Conservation (phyloP, 352 stramenopile genomes). For the Elongisporangium undulatum region DNA sequence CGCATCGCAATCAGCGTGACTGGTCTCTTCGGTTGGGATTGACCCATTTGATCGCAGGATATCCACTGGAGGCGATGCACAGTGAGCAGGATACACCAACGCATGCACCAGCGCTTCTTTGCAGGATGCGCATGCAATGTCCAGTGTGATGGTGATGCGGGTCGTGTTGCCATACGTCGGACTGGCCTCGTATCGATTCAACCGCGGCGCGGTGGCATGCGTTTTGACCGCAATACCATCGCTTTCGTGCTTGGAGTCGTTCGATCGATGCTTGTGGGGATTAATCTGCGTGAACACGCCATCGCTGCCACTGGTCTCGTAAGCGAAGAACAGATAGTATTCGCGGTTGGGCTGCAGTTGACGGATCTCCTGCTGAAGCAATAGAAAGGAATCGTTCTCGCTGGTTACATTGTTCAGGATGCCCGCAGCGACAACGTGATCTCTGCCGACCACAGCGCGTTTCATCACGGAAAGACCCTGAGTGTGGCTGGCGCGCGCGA, state of each 20-base stretch:
- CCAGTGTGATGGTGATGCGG: constrained; percentile 47
- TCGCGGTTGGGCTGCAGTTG: constrained; percentile 32
- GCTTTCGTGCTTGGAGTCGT: constrained; percentile 33
- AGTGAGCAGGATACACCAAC: constrained; percentile 37
- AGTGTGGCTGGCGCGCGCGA: constrained; percentile 17
- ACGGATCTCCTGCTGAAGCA: constrained; percentile 31
- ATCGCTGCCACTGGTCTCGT: constrained; percentile 58
- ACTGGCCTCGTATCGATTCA: constrained; percentile 31
- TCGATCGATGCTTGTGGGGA: constrained; percentile 42
- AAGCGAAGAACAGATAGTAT: constrained; percentile 74
- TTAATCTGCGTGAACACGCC: constrained; percentile 73
- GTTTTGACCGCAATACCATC: constrained; percentile 50
- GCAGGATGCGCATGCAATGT: constrained; percentile 49
- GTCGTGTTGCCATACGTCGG: constrained; percentile 57
- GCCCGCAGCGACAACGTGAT: constrained; percentile 43
- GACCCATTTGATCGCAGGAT: constrained; percentile 4
- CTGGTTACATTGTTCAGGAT: constrained; percentile 23
- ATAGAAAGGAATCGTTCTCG: constrained; percentile 49
- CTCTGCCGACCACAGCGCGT: constrained; percentile 17
- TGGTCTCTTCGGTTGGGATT: not conserved
- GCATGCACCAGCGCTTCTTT: constrained; percentile 44
- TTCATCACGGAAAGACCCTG: constrained; percentile 25
- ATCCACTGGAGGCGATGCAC: constrained; percentile 12
- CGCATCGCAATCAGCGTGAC: not conserved
- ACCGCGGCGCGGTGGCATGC: constrained; percentile 34